These are phyloP conservation scores for Ajuga reptans DNA, from an alignment of 305 asterid species.

Conservation along the genomic window DNA sequence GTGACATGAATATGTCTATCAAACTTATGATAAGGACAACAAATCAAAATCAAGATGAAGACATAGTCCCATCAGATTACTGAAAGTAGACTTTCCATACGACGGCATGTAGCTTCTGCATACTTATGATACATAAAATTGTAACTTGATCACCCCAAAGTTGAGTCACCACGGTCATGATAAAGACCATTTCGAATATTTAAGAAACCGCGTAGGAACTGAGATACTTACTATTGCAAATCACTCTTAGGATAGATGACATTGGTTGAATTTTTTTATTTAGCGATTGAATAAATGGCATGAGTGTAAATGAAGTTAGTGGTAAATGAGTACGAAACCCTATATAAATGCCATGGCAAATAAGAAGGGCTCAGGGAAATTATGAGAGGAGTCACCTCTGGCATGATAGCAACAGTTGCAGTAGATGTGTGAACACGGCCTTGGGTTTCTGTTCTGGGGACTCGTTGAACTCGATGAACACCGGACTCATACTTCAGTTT, in stretches of 20 bases:
- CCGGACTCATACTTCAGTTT: constrained; percentile 95
- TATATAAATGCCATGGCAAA: neutral
- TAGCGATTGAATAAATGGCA: neutral
- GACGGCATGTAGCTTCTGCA: constrained; percentile 6
- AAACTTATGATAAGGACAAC: neutral
- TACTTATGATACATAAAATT: neutral
- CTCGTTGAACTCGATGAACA: constrained; percentile 98
- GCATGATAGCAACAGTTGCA: constrained; percentile 97
- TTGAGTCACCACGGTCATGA: neutral
- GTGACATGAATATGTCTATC: neutral
- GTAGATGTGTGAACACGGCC: constrained; percentile 98
- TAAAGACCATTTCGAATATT: neutral
- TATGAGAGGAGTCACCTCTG: constrained; percentile 54
- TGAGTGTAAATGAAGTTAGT: neutral
- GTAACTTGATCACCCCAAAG: neutral
- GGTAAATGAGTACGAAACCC: neutral
- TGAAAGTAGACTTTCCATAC: neutral
- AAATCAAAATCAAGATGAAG: neutral
- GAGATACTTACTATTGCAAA: neutral
- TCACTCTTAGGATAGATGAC: neutral
- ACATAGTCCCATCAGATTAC: constrained; percentile 10
- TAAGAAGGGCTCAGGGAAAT: neutral
- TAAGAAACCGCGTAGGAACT: neutral
- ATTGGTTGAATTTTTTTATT: neutral
- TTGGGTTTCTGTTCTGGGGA: constrained; percentile 93